Evolutionary conservation across 2,329 filamentous ascomycete species (phyloP).

Genomic region (Neonectria ditissima): DNA sequence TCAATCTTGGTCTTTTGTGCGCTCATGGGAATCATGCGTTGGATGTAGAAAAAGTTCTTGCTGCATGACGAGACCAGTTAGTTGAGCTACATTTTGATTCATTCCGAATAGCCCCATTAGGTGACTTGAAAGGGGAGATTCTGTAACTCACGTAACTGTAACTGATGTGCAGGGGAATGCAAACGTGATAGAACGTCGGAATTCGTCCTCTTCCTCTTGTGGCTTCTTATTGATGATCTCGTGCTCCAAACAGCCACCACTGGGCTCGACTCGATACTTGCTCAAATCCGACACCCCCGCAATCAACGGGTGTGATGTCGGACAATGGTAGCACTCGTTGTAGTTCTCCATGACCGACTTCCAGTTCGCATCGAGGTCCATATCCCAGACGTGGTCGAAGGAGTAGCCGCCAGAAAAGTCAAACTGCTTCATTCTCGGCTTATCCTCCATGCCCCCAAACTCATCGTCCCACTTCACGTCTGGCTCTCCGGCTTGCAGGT

Average conservation of each 20-base stretch:
- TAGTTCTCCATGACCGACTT: conserved; percentile 72
- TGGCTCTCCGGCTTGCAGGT: conserved; percentile 60
- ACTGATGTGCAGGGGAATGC: conserved; percentile 62
- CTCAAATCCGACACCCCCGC: conserved; percentile 65
- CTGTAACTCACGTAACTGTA: conserved; percentile 59
- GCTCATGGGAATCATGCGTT: conserved; percentile 68
- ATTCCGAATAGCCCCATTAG: no score
- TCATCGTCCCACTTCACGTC: conserved; percentile 64
- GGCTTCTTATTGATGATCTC: conserved; percentile 55
- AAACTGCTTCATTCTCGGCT: conserved; percentile 57
- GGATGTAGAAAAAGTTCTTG: conserved; percentile 71
- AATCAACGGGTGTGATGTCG: conserved; percentile 68
- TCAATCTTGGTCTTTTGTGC: conserved; percentile 65
- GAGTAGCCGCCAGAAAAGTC: conserved; percentile 61
- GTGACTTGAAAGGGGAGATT: background rate
- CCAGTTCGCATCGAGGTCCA: conserved; percentile 69
- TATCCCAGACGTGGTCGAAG: conserved; percentile 68
- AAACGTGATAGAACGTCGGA: conserved; percentile 59
- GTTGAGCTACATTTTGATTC: background rate
- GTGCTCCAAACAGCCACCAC: conserved; percentile 61
- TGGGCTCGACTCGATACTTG: conserved; percentile 63
- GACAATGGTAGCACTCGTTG: conserved; percentile 74
- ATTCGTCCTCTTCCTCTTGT: conserved; percentile 58
- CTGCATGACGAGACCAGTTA: conserved; percentile 43
- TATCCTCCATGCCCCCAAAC: conserved; percentile 59